Evolutionary conservation across 352 stramenopile species (phyloP), one percentile per base, ranked within the genome.

Genomic region (Globisporangium barbulae): DNA sequence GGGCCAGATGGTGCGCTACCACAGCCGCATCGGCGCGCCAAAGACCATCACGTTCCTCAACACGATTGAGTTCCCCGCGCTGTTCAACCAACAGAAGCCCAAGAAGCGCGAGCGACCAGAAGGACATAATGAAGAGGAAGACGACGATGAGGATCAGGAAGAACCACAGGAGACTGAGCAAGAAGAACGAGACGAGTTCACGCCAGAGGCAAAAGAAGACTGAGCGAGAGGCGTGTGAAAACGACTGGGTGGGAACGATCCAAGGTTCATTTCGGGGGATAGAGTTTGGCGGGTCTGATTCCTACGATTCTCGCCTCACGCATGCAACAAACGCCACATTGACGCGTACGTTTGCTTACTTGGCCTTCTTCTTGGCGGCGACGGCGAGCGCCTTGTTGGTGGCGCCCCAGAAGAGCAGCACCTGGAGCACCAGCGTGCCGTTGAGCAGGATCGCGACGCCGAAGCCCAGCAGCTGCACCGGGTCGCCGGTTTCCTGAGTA

Each of bases 31-130:
- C 2, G 79, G 76, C 19, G 62, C 67, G 25, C 81, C 79, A 9
- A 92, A 92, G 67, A 89, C 79, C 21, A 91, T 94, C 64, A 94
- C 83, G 56, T 94, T 94, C 49, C 58, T 94, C 13, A 93, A 94
- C 44, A 73, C 83, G 19, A 42, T 69, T 22, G 72, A 77, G n/a
- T 92, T 83, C 45, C 86, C 86, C 6, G 37, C 71, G 7, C 78
- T 94, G 31, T 93, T 94, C 55, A 77, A 83, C 31, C 83, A 89
- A 59, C 59, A 68, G 5, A 78, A 81, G 61, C 75, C 81, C 0
- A 84, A 79, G 57, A 91, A 90, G 61, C 69, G 74, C 19, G 71
- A 81, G 25, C 76, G 67, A 1, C 41, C 75, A 42, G 72, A 75
- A 3, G 56, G 63, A 19, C 67, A 81, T 0, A 70, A 69, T 0